Base-by-base conservation (phyloP, 2,329 filamentous ascomycete species). In the Beauveria varroae region DNA sequence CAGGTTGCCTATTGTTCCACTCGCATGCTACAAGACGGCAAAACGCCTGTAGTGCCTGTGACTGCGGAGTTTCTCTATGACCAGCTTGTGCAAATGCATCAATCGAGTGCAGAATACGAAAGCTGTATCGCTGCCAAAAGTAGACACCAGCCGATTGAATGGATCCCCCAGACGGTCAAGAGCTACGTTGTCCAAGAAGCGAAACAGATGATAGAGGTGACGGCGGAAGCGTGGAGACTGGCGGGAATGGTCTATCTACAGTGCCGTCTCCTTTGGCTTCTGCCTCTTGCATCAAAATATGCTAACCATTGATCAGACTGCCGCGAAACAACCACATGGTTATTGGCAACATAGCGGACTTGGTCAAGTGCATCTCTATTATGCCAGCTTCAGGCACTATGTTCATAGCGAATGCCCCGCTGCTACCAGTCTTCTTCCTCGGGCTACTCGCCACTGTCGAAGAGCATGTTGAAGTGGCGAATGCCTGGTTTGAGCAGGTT, bases 351-450 rank as follows among this genome's bases (percentile, higher is more conserved):
- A 30, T 76, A 16, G 44, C 57, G 0, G 69, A 75, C 40, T 67
- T 77, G 18, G 71, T 71, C 6, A 68, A 63, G 60, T 75, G 74
- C 56, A 75, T 77, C n/a, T 65, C 64, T 3, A 71, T 76, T 8
- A 75, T 77, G 75, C 75, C 75, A 2, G 77, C 75, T 1, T 75
- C 73, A 3, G 75, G 75, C 8, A 66, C 66, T 22, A 66, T 74
- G 4, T 77, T 77, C 54, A 77, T 75, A 10, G 74, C 75, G 1
- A 75, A 77, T 54, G 74, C 75, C 7, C 75, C 75, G 7, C 67
- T 77, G 1, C 70, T 77, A 10, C 75, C 75, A 0, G 74, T 76
- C 0, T 77, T 77, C 51, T 68, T 77, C n/a, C 61, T 77, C 2
- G 75, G 75, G 1, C 60, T 77, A 30, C 63, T 77, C 5, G 71